Conservation (phyloP, 2,329 filamentous ascomycete genomes). For the Cyclaneusma minus region DNA sequence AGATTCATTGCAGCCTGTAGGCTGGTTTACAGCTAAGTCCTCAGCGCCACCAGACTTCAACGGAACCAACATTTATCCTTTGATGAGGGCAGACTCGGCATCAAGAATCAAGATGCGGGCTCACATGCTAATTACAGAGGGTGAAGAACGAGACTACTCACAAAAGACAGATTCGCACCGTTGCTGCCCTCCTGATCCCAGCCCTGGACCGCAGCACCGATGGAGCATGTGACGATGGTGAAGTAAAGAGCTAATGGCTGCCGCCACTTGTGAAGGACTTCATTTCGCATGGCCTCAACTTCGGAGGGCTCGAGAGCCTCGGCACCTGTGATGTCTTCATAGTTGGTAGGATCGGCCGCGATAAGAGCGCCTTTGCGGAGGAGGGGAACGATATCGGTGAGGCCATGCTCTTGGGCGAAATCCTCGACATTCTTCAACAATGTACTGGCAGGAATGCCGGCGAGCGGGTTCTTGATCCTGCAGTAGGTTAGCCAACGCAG, state of each 20-base stretch:
- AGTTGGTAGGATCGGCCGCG: slow-evolving; percentile 51
- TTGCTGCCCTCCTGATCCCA: slow-evolving; percentile 26
- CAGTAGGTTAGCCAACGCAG: slow-evolving; percentile 2
- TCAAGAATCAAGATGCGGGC: neutral
- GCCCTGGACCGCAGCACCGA: slow-evolving; percentile 50
- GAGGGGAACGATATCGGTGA: slow-evolving; percentile 40
- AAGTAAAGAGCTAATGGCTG: slow-evolving; percentile 46
- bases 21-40: too few species aligned
- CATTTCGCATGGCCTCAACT: slow-evolving; percentile 40
- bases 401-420: slow-evolving; percentile 44
- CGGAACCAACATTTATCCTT: too few species aligned
- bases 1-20: too few species aligned
- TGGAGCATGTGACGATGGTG: slow-evolving; percentile 52
- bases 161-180: slow-evolving; percentile 23
- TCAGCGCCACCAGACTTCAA: too few species aligned
- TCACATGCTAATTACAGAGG: too few species aligned
- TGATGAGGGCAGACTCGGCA: too few species aligned
- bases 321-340: slow-evolving; percentile 40
- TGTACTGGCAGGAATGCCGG: slow-evolving; percentile 32
- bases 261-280: slow-evolving; percentile 53
- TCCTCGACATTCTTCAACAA: slow-evolving; percentile 38
- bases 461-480: slow-evolving; percentile 40
- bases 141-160: too few species aligned
- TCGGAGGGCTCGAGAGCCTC: slow-evolving; percentile 43
- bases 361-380: slow-evolving; percentile 58